A percentile compares a stretch with the other conserved stretches of the same genome.
phyloP scores from a whole-genome alignment of 1,139 yeast species.

The Debaryomyces coudertii region DNA sequence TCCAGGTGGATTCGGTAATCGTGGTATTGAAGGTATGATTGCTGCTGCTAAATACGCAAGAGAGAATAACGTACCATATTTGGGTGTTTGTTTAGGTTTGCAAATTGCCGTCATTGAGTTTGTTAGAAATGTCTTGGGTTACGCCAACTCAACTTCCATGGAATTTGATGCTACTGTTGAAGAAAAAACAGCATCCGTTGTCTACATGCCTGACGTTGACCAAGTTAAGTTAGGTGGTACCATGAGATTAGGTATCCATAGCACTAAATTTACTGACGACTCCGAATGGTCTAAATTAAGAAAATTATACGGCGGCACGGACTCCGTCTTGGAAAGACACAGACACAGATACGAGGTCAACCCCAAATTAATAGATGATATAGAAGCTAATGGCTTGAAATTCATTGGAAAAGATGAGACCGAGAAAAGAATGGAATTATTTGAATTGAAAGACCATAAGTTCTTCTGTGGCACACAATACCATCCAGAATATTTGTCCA shows the following conservation, averaged over 20 bases:
- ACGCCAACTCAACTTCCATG: constrained; percentile 72
- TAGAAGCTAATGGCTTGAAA: constrained; percentile 78
- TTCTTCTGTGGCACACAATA: constrained; percentile 95
- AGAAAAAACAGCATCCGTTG: constrained; percentile 77
- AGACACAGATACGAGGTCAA: constrained; percentile 98
- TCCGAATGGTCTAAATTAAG: constrained; percentile 75
- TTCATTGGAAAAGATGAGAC: constrained; percentile 94
- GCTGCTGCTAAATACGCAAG: constrained; percentile 98
- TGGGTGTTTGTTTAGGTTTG: constrained; percentile 97
- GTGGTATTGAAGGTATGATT: constrained; percentile 99
- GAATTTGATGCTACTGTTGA: constrained; percentile 72
- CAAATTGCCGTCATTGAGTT: constrained; percentile 97
- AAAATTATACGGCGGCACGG: constrained; percentile 75
- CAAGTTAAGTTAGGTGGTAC: constrained; percentile 97
- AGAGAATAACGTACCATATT: constrained; percentile 87
- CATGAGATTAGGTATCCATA: constrained; percentile 95
- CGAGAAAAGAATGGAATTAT: constrained; percentile 90
- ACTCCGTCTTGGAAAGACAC: constrained; percentile 86
- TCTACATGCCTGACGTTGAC: constrained; percentile 98
- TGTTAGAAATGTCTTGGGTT: constrained; percentile 78
- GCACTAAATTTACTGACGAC: constrained; percentile 76
- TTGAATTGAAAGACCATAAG: constrained; percentile 81
- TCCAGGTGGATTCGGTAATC: constrained; percentile 97
- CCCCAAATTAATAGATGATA: constrained; percentile 70
- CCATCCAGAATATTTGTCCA: constrained; percentile 96